phyloP scores from a whole-genome alignment of 1,139 yeast genomes.

The Suhomyces anneliseae region DNA sequence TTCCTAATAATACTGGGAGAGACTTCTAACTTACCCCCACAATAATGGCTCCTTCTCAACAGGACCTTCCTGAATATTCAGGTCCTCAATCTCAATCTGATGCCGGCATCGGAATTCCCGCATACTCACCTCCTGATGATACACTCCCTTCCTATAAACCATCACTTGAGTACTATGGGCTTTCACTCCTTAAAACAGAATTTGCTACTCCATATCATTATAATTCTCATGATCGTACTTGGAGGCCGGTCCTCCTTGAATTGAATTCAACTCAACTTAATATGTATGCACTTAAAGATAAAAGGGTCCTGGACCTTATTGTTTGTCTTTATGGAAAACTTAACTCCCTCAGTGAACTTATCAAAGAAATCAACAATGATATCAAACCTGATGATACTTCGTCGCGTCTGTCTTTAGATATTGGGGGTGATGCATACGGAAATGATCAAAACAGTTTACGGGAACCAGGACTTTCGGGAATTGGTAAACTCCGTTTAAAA shows the following conservation, averaged over 20 bases:
- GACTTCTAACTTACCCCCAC: neutral
- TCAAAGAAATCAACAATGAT: constrained; percentile 17
- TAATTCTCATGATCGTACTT: constrained; percentile 28
- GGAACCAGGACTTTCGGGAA: constrained; percentile 14
- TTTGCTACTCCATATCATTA: constrained; percentile 39
- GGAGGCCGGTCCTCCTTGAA: constrained; percentile 54
- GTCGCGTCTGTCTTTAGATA: constrained; percentile 2
- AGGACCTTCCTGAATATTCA: neutral
- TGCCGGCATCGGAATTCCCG: constrained; percentile 13
- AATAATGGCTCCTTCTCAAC: neutral
- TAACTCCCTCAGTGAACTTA: constrained; percentile 25
- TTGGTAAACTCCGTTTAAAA: constrained; percentile 20
- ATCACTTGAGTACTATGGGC: constrained; percentile 35
- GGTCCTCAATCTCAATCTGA: neutral
- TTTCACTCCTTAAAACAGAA: constrained; percentile 37
- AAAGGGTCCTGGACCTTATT: constrained; percentile 26
- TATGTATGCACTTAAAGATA: constrained; percentile 36
- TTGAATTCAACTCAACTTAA: constrained; percentile 59
- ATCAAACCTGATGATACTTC: constrained; percentile 8
- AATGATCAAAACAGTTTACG: constrained; percentile 12
- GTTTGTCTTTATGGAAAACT: constrained; percentile 31
- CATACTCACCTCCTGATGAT: constrained; percentile 26
- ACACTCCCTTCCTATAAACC: constrained; percentile 34
- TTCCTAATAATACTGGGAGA: too few species aligned
- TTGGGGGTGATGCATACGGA: constrained; percentile 28